Percentiles rank a stretch among this genome's conserved stretches.
phyloP scores from a whole-genome alignment of 2,329 filamentous ascomycete genomes.

The Botrytis cinerea region DNA sequence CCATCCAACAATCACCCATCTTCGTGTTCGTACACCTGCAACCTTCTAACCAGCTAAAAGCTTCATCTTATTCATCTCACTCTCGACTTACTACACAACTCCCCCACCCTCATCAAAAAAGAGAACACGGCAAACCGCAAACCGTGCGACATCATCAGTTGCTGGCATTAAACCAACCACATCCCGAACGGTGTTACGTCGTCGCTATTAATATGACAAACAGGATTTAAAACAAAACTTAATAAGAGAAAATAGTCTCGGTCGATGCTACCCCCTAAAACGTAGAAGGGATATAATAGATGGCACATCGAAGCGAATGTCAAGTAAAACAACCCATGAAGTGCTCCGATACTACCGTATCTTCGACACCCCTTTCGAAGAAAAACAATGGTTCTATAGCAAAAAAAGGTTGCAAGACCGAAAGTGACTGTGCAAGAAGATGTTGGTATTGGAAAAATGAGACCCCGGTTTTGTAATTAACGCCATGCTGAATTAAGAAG shows the following conservation, averaged over 20 bases:
- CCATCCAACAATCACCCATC: conserved; percentile 18
- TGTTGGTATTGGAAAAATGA: conserved; percentile 39
- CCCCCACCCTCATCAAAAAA: conserved; percentile 18
- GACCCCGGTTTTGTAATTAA: conserved; percentile 40
- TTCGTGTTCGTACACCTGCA: conserved; percentile 6
- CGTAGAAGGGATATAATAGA: conserved; percentile 29
- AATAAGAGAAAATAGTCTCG: conserved; percentile 22
- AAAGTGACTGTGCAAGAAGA: conserved; percentile 30
- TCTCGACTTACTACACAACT: conserved; percentile 2
- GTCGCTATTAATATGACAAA: conserved; percentile 34
- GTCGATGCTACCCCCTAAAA: conserved; percentile 15
- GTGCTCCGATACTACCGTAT: conserved; percentile 18
- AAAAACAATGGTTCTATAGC: conserved; percentile 33
- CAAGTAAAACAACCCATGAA: conserved; percentile 12
- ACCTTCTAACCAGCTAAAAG: conserved; percentile 9
- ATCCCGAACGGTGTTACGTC: conserved; percentile 25
- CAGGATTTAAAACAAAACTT: conserved; percentile 23
- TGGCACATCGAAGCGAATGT: conserved; percentile 36
- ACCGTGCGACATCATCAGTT: conserved; percentile 24
- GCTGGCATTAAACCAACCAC: conserved; percentile 19
- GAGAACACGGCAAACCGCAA: conserved; percentile 10
- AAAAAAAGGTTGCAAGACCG: conserved; percentile 28
- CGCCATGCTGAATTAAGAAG: conserved; percentile 39
- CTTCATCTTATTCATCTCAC: conserved; percentile 19
- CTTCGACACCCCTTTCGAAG: conserved; percentile 6